Evolutionary conservation across 805 yeast genomes (phyloP), one percentile per base, ranked within the genome.

Genomic region (Candida palmyrensis): DNA sequence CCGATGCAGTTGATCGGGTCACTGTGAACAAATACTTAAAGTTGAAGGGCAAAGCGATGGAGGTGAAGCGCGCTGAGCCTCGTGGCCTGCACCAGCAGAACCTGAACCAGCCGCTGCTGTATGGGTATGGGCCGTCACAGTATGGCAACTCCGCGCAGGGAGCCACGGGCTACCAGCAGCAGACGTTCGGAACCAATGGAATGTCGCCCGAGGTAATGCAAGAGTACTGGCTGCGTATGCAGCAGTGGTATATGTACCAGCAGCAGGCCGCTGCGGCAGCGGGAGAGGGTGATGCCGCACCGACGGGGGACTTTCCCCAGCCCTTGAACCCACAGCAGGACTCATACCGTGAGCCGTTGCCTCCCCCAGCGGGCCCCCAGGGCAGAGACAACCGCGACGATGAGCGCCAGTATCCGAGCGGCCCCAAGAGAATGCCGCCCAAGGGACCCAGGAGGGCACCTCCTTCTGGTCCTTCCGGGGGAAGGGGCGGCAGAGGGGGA

Each of bases 1-100:
- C 95, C 15, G 89, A 82, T 29, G 96, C 96, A 11, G 96, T 90
- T 28, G 97, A 89, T 49, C 72, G 79, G 45, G 95, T 86, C 35
- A 79, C 92, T 35, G 82, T 79, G 37, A 82, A 82, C 57, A 83
- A 82, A 57, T 87, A 78, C 52, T 73, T 90, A 43, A 77, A 79
- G 37, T 79, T 90, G 48, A 88, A 87, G 52, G 96, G 95, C 30
- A 85, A 82, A 50, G 72, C 80, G 36, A 81, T 83, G 76, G 92
- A 83, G 58, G 84, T 83, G 40, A 83, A 83, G 52, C 73, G 87
- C 54, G 92, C 92, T 3, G 89, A 80, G 53, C 89, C 90, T 47
- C 73, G 90, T 58, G 80, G 79, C 44, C 81, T 75, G 55, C 86
- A 80, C 36, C 68, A 62, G 33, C 68, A 55, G 41, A 50, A 51